Percentiles rank a stretch among this genome's conserved stretches.
phyloP scores from a whole-genome alignment of 805 yeast genomes.

The Yamadazyma sp. region DNA sequence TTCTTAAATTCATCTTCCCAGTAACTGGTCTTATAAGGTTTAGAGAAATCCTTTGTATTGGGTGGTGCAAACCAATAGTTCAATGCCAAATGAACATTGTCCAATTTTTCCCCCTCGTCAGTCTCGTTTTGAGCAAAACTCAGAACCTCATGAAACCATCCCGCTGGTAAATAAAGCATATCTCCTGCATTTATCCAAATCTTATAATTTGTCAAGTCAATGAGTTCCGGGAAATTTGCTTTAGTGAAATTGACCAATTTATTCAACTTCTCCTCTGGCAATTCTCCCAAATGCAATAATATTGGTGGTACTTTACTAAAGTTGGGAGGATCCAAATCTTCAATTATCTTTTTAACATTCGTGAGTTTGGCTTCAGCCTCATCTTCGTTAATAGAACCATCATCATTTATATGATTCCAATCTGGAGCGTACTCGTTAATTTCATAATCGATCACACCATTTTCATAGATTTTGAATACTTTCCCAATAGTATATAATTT shows the following conservation, averaged over 20 bases:
- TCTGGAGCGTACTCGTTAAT: constrained; percentile 51
- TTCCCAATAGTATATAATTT: constrained; percentile 64
- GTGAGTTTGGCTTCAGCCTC: constrained; percentile 15
- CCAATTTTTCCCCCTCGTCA: constrained; percentile 5
- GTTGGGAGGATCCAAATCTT: constrained; percentile 53
- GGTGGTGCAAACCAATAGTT: constrained; percentile 81
- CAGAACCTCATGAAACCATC: constrained; percentile 83
- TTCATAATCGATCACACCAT: constrained; percentile 67
- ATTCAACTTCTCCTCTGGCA: not conserved
- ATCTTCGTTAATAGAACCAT: constrained; percentile 52
- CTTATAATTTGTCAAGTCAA: constrained; percentile 37
- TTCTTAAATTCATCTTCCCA: constrained; percentile 52
- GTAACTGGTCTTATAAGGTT: constrained; percentile 46
- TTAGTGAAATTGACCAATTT: constrained; percentile 34
- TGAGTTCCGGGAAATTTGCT: constrained; percentile 48
- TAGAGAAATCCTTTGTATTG: constrained; percentile 23
- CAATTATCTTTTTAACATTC: constrained; percentile 18
- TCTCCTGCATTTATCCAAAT: constrained; percentile 59
- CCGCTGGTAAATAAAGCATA: constrained; percentile 68
- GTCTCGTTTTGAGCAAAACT: constrained; percentile 48
- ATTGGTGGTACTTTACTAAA: constrained; percentile 64
- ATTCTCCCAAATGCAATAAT: constrained; percentile 53
- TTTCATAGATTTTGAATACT: constrained; percentile 47
- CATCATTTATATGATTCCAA: constrained; percentile 63
- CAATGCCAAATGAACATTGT: constrained; percentile 53